phyloP scores from a whole-genome alignment of 176 grass and related monocot species.

The Raddia distichophylla region DNA sequence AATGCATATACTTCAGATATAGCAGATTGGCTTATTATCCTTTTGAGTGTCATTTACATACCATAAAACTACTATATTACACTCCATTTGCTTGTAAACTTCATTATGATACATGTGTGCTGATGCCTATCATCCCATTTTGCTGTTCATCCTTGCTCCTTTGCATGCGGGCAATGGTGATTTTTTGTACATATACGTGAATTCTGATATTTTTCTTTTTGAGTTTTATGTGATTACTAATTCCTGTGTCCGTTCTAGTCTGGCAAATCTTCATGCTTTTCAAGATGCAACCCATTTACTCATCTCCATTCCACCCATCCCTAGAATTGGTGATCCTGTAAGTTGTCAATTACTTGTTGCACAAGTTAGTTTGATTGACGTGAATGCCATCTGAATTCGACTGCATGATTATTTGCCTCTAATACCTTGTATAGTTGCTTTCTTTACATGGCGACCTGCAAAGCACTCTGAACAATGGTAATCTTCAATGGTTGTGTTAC shows the following conservation, averaged over 20 bases:
- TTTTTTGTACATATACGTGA: background rate
- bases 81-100: constrained; percentile 23
- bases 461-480: constrained; percentile 45
- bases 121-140: background rate
- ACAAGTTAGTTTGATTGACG: background rate
- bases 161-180: background rate
- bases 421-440: constrained; percentile 63
- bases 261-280: constrained; percentile 49
- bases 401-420: constrained; percentile 8
- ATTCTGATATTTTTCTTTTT: background rate
- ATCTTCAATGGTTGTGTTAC: constrained; percentile 83
- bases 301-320: constrained; percentile 69
- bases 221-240: background rate
- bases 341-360: constrained; percentile 18
- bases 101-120: background rate
- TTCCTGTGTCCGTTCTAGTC: constrained; percentile 35
- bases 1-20: too few species aligned
- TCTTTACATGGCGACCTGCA: constrained; percentile 51
- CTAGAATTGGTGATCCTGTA: constrained; percentile 79
- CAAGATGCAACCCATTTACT: constrained; percentile 67
- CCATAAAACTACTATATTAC: background rate
- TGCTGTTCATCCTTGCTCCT: background rate
- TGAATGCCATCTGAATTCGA: background rate
- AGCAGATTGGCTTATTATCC: background rate
- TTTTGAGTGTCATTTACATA: background rate